A percentile compares a stretch with the other conserved stretches of the same genome.
These are phyloP conservation scores for Russula vinacea DNA, from an alignment of 768 basidiomycete genomes.

Conservation along the genomic window DNA sequence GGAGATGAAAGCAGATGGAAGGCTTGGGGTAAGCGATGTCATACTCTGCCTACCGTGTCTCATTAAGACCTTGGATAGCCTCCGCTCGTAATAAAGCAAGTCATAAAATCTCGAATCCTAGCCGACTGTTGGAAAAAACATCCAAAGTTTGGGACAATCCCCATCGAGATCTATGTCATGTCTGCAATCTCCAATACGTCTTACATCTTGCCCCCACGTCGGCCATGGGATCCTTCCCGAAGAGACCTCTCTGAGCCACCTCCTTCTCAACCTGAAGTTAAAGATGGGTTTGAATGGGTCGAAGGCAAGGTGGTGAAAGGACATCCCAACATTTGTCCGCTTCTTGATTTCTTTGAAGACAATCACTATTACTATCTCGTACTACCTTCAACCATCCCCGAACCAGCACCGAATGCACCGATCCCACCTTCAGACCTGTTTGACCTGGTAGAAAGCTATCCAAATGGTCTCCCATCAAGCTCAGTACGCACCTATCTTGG, in stretches of 20 bases:
- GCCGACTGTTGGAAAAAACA: slow-evolving; percentile 99
- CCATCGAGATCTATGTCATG: slow-evolving; percentile 97
- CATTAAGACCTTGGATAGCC: slow-evolving; percentile 51
- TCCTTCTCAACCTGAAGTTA: slow-evolving; percentile 25
- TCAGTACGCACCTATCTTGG: slow-evolving; percentile 82
- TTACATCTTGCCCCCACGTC: slow-evolving; percentile 70
- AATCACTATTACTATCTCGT: slow-evolving; percentile 94
- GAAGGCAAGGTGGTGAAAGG: slow-evolving; percentile 74
- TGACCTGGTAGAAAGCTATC: slow-evolving; percentile 88
- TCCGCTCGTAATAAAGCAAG: slow-evolving; percentile 91
- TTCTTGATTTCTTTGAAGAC: slow-evolving; percentile 97
- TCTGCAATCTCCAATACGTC: slow-evolving; percentile 80
- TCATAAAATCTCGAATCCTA: slow-evolving; percentile 96
- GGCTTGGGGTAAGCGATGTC: slow-evolving; percentile 68
- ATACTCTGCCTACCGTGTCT: slow-evolving; percentile 8
- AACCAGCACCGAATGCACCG: slow-evolving; percentile 49
- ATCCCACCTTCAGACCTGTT: slow-evolving; percentile 81
- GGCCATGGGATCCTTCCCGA: slow-evolving; percentile 82
- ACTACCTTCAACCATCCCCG: slow-evolving; percentile 71
- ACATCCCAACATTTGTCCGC: slow-evolving; percentile 92
- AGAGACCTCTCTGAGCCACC: slow-evolving; percentile 29
- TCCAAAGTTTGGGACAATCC: slow-evolving; percentile 90
- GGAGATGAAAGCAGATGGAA: slow-evolving; percentile 70
- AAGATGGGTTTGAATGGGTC: slow-evolving; percentile 51
- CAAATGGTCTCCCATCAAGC: slow-evolving; percentile 74